Percentiles rank a stretch among this genome's conserved stretches.
phyloP scores from a whole-genome alignment of 352 stramenopile genomes.

The Globisporangium cederbergense region DNA sequence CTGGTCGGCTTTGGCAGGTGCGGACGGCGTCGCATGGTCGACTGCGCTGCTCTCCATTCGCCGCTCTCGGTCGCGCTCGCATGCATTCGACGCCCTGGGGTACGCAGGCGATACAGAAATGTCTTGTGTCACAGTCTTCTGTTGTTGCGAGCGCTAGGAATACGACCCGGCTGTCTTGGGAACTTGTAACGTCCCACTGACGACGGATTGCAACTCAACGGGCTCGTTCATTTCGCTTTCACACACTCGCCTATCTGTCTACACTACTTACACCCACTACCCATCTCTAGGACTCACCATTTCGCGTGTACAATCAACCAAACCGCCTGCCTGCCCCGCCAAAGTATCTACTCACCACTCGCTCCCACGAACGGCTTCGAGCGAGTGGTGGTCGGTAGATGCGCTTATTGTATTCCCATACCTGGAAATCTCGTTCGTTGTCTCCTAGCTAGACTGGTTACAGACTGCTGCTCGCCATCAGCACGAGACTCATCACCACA shows the following conservation, averaged over 20 bases:
- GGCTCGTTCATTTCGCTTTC: neutral
- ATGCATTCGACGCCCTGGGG: constrained; percentile 7
- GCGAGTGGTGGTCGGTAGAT: neutral
- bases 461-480: neutral
- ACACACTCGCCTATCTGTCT: too few relatives aligned
- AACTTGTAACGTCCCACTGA: too few relatives aligned
- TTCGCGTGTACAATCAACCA: too few relatives aligned
- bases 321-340: neutral
- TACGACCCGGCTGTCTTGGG: too few relatives aligned
- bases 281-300: neutral
- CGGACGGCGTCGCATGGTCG: neutral
- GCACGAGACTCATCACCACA: neutral
- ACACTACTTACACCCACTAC: neutral
- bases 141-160: too few relatives aligned
- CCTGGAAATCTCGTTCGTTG: too few relatives aligned
- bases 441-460: constrained; percentile 1
- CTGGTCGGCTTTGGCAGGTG: neutral
- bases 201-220: neutral
- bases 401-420: neutral
- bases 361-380: neutral
- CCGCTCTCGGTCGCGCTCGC: constrained; percentile 1
- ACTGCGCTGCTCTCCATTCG: constrained; percentile 9
- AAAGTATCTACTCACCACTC: neutral
- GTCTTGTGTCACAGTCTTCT: too few relatives aligned
- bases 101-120: too few relatives aligned